Conservation (phyloP, 345 rosid genomes). For the Aurinia saxatilis region DNA sequence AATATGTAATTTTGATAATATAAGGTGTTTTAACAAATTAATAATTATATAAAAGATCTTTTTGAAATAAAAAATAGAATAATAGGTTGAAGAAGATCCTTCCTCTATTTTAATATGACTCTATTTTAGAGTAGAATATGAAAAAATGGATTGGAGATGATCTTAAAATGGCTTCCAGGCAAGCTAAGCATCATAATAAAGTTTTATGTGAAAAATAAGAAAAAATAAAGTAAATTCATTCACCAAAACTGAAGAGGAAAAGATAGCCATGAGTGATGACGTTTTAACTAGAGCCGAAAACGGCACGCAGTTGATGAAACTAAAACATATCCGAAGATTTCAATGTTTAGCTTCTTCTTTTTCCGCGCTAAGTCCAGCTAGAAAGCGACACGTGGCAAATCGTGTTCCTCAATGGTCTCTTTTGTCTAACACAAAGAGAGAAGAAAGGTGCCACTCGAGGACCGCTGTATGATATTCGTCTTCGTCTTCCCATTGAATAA, state of each 20-base stretch:
- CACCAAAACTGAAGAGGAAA: too few relatives aligned
- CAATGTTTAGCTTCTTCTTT: conserved; percentile 10
- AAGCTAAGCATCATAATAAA: too few relatives aligned
- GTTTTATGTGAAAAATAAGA: not conserved
- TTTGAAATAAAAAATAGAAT: too few relatives aligned
- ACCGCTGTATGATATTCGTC: conserved; percentile 11
- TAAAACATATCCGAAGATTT: not conserved
- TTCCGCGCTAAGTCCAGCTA: conserved; percentile 14
- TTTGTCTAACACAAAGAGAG: not conserved
- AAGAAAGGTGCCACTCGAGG: not conserved
- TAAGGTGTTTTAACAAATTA: too few relatives aligned
- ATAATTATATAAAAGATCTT: too few relatives aligned
- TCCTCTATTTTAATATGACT: too few relatives aligned
- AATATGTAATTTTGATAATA: too few relatives aligned
- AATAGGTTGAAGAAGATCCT: too few relatives aligned
- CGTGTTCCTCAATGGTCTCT: conserved; percentile 17
- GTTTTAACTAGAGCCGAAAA: not conserved
- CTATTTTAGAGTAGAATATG: too few relatives aligned
- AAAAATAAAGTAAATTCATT: not conserved
- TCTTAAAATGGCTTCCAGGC: too few relatives aligned
- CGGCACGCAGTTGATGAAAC: conserved; percentile 18
- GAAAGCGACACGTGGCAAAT: conserved; percentile 24
- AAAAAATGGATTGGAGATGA: too few relatives aligned
- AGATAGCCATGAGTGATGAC: conserved; percentile 10
- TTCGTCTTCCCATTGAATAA: conserved; percentile 14